These are phyloP conservation scores for Dendrobium huoshanense DNA, from an alignment of 106 monocot species.

Conservation along the genomic window DNA sequence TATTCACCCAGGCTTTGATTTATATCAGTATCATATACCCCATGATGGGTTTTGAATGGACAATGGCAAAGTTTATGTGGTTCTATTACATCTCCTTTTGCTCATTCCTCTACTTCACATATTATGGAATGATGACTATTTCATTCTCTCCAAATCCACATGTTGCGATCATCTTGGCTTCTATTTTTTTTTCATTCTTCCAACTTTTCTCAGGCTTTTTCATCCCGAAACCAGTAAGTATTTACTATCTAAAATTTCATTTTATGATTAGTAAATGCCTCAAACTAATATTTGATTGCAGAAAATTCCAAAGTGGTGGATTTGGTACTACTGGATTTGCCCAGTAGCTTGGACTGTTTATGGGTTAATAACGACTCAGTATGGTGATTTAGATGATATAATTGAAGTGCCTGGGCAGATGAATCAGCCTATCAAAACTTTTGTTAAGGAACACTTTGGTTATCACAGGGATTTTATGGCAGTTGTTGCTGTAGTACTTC, in stretches of 20 bases:
- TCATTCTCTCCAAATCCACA: conserved; percentile 65
- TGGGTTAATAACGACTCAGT: conserved; percentile 66
- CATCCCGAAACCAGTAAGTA: conserved; percentile 61
- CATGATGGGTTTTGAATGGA: conserved; percentile 77
- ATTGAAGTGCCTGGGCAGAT: conserved; percentile 43
- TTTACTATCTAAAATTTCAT: background rate
- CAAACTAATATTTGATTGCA: conserved; percentile 21
- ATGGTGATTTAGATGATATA: conserved; percentile 48
- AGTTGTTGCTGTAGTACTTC: conserved; percentile 49
- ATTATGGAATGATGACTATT: conserved; percentile 80
- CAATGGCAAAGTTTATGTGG: conserved; percentile 68
- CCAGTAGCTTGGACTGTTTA: conserved; percentile 86
- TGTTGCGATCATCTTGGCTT: conserved; percentile 49
- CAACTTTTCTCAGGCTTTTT: conserved; percentile 84
- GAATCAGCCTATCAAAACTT: conserved; percentile 33
- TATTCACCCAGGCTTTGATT: conserved; percentile 19
- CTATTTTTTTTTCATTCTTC: conserved; percentile 60
- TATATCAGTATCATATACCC: conserved; percentile 50
- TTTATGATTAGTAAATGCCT: no score
- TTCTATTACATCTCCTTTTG: conserved; percentile 65
- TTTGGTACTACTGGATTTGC: conserved; percentile 98
- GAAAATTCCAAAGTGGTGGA: conserved; percentile 90
- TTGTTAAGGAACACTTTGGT: conserved; percentile 50
- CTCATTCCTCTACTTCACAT: conserved; percentile 75
- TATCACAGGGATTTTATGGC: conserved; percentile 52